A percentile compares a stretch with the other conserved stretches of the same genome.
Conservation (phyloP, 2,329 filamentous ascomycete species). For the Coniochaeta sp. region DNA sequence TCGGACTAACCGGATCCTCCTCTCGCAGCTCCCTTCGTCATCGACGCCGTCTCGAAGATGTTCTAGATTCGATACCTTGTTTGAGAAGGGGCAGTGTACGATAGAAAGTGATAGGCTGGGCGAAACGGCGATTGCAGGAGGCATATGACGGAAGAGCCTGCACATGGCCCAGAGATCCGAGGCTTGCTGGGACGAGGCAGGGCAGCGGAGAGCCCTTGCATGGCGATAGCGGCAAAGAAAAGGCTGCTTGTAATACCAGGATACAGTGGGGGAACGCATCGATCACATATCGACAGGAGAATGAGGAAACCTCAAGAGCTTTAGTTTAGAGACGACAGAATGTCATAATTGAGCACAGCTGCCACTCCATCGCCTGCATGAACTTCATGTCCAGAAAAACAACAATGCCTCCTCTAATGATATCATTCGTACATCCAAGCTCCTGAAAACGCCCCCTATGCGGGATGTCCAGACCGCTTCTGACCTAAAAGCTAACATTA, state of each 20-base stretch:
- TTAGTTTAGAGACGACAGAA: not conserved
- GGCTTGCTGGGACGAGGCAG: too few species aligned
- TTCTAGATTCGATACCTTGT: slow-evolving; percentile 15
- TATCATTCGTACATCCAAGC: not conserved
- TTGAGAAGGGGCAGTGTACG: not conserved
- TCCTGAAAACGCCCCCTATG: not conserved
- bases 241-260: too few species aligned
- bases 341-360: not conserved
- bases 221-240: too few species aligned
- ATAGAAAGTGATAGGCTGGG: not conserved
- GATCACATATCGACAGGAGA: too few species aligned
- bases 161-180: too few species aligned
- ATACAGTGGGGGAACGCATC: too few species aligned
- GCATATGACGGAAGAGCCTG: too few species aligned
- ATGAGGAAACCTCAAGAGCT: too few species aligned
- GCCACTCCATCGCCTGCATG: not conserved
- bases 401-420: not conserved
- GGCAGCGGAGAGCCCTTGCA: too few species aligned
- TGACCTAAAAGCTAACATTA: not conserved
- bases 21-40: slow-evolving; percentile 48
- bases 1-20: not conserved
- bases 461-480: not conserved
- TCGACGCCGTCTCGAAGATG: slow-evolving; percentile 36
- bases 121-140: too few species aligned
- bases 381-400: not conserved